Base-by-base conservation (phyloP, 1,284 basidiomycete species). In the Tilletiaria anomala region DNA sequence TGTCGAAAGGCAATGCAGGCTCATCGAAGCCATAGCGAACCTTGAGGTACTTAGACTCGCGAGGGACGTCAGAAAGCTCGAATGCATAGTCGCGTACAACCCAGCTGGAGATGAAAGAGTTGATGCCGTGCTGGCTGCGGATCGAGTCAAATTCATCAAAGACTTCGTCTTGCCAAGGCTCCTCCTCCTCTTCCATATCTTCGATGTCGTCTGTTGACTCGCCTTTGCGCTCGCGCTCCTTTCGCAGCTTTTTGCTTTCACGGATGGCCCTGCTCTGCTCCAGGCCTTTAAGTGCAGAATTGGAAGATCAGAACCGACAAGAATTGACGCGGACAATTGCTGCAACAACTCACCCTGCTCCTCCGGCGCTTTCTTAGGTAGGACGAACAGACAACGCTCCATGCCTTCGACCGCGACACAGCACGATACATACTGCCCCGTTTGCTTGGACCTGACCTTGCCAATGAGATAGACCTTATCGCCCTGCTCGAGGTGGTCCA, bases 11-110 rank as follows among this genome's bases (percentile, higher is more conserved):
- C 37, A 66, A 50, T 39, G 56, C 51, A 12, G 63, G 61, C 49
- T 63, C 58, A 43, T 66, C 63, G 35, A 66, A 66, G 36, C 63
- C 63, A 31, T 66, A 66, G 37, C 60, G 61, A 40, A 66, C 52
- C 69, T 99, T 94, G 70, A 94, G 71, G 85, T 88, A 99, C 53
- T 82, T 73, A 11, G 76, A 74, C 67, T 86, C 82, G 21, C 77
- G 79, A 1, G 88, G 86, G 1, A 96, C 77, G 36, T 82, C 80
- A 43, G 76, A 73, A 57, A 84, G 79, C 23, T 87, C 89, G 65
- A 99, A 97, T 0, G 84, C 88, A 63, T 97, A 97, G 55, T 82
- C 85, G 36, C 91, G 75, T 53, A 80, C 77, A 17, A 97, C 89
- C 67, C 81, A 84, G 41, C 65, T 65, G 35, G 51, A 48, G 32